Percentiles rank a stretch among this genome's conserved stretches.
These are phyloP conservation scores for Pelagophyceae sp. DNA, from an alignment of 352 stramenopile genomes.

Conservation along the genomic window DNA sequence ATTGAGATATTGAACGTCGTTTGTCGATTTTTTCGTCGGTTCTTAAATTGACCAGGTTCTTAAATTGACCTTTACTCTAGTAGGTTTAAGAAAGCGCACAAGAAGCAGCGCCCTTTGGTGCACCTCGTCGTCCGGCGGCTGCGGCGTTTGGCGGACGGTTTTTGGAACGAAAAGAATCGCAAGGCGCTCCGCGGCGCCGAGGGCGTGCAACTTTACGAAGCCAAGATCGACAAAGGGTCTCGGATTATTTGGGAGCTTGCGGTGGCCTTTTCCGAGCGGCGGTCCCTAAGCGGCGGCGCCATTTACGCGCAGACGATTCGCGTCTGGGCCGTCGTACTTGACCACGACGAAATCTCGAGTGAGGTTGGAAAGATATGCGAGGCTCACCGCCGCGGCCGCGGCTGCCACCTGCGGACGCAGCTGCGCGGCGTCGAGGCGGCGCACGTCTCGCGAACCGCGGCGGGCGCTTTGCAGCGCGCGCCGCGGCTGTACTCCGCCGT, in stretches of 20 bases:
- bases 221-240: background rate
- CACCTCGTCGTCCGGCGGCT: background rate
- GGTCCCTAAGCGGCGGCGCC: background rate
- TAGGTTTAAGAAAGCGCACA: background rate
- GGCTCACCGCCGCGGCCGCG: conserved; percentile 5
- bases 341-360: background rate
- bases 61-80: background rate
- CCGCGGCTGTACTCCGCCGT: background rate
- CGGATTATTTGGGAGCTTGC: conserved; percentile 1
- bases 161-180: background rate
- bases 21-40: background rate
- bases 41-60: background rate
- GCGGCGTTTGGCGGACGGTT: background rate
- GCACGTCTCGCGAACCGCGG: background rate
- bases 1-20: background rate
- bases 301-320: conserved; percentile 14
- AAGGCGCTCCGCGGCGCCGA: background rate
- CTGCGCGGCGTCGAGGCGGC: background rate
- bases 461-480: background rate
- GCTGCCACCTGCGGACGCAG: background rate
- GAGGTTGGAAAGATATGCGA: background rate
- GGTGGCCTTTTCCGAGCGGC: conserved; percentile 11
- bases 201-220: background rate
- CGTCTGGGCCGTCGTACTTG: background rate
- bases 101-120: conserved; percentile 6